A percentile compares a stretch with the other conserved stretches of the same genome.
These are phyloP conservation scores for Suillus alpinus DNA, from an alignment of 768 basidiomycete genomes.

Conservation along the genomic window DNA sequence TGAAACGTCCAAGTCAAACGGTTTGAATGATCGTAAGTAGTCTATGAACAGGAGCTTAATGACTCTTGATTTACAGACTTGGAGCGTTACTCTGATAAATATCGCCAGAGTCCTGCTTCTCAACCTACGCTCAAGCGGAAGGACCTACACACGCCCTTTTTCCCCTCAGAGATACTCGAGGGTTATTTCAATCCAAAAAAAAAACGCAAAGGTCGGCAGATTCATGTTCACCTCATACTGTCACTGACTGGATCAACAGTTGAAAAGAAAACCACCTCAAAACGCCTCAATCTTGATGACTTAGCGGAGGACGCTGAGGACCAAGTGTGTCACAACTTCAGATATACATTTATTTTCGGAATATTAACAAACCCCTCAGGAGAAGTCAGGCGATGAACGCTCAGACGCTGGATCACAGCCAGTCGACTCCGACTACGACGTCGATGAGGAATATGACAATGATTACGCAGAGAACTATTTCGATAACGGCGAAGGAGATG, in stretches of 20 bases:
- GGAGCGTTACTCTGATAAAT: slow-evolving; percentile 83
- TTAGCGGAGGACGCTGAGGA: slow-evolving; percentile 66
- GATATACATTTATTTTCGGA: no score
- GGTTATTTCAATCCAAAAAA: slow-evolving; percentile 75
- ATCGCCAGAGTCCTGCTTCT: slow-evolving; percentile 56
- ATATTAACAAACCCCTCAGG: slow-evolving; percentile 33
- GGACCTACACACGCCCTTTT: slow-evolving; percentile 73
- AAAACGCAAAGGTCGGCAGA: slow-evolving; percentile 48
- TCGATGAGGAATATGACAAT: slow-evolving; percentile 89
- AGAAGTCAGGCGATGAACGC: slow-evolving; percentile 68
- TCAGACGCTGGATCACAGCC: slow-evolving; percentile 68
- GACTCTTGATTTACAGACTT: slow-evolving; percentile 45
- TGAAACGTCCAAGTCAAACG: slow-evolving; percentile 66
- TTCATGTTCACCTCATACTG: not conserved
- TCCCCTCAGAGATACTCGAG: slow-evolving; percentile 74
- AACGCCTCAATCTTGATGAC: slow-evolving; percentile 62
- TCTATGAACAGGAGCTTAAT: not conserved
- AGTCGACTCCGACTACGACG: slow-evolving; percentile 74
- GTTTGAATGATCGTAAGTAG: slow-evolving; percentile 24
- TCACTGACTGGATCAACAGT: slow-evolving; percentile 6
- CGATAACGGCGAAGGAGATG: slow-evolving; percentile 84
- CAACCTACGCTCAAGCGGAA: slow-evolving; percentile 68
- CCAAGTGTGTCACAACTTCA: slow-evolving; percentile 32
- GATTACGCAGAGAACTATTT: slow-evolving; percentile 92
- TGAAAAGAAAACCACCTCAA: slow-evolving; percentile 35